phyloP scores from a whole-genome alignment of 1,139 yeast species.

The Suhomyces atakaporum region DNA sequence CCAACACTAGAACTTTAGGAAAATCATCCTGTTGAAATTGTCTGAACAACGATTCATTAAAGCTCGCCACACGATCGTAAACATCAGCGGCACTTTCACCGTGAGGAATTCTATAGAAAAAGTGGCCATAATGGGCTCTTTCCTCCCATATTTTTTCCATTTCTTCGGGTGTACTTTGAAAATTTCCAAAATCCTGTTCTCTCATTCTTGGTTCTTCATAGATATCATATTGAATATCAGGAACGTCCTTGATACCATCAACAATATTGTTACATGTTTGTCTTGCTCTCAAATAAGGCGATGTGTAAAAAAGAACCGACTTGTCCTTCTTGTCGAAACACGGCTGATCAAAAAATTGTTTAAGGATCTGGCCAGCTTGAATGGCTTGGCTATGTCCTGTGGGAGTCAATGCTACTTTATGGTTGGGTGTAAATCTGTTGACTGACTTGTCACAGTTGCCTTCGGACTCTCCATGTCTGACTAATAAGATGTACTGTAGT shows the following conservation, averaged over 20 bases:
- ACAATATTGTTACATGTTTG: constrained; percentile 75
- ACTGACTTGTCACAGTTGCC: constrained; percentile 84
- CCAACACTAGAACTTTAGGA: constrained; percentile 75
- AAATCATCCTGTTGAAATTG: constrained; percentile 70
- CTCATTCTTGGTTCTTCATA: constrained; percentile 88
- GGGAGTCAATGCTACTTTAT: constrained; percentile 68
- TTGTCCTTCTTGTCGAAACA: constrained; percentile 40
- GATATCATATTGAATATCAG: constrained; percentile 53
- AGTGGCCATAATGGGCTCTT: constrained; percentile 87
- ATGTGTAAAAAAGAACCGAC: constrained; percentile 65
- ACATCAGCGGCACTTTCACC: constrained; percentile 98
- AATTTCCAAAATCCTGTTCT: constrained; percentile 94
- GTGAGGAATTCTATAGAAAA: constrained; percentile 85
- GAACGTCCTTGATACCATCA: constrained; percentile 55
- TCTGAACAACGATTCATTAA: constrained; percentile 81
- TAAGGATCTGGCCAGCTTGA: constrained; percentile 64
- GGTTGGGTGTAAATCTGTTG: constrained; percentile 76
- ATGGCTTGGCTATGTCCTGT: constrained; percentile 69
- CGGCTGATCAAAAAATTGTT: constrained; percentile 49
- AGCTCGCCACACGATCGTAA: constrained; percentile 84
- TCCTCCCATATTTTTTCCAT: constrained; percentile 81
- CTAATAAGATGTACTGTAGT: constrained; percentile 64
- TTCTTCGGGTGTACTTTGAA: constrained; percentile 74
- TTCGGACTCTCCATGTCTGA: constrained; percentile 91
- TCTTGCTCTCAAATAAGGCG: constrained; percentile 80